Conservation (phyloP, 78 protist genomes). For the Dictyostelium intermedium region DNA sequence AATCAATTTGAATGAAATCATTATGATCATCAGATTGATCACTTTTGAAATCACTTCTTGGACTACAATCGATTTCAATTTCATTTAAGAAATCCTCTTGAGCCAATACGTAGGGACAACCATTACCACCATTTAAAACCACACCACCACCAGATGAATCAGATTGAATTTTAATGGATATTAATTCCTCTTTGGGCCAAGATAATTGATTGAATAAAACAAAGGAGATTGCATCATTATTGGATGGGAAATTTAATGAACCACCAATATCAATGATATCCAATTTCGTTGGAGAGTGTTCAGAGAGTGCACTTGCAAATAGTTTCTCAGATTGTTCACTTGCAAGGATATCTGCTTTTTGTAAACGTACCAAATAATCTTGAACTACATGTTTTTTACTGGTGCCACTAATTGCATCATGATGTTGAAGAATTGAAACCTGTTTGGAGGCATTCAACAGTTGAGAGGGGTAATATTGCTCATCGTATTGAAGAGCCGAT, state of each 20-base stretch:
- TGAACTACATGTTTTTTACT: slow-evolving; percentile 14
- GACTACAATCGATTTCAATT: not conserved
- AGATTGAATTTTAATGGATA: not conserved
- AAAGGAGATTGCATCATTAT: not conserved
- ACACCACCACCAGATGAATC: not conserved
- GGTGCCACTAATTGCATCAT: slow-evolving; percentile 53
- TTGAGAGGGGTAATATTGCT: not conserved
- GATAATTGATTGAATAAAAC: not conserved
- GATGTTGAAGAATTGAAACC: slow-evolving; percentile 41
- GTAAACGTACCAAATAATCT: not conserved
- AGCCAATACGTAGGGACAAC: not conserved
- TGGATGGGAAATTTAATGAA: not conserved
- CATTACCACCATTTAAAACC: too few relatives aligned
- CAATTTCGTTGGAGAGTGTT: not conserved
- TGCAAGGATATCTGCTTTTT: not conserved
- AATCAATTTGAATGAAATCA: slow-evolving; percentile 25
- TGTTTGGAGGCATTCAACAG: not conserved
- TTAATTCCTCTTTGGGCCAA: not conserved
- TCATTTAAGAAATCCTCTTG: not conserved
- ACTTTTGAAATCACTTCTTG: not conserved
- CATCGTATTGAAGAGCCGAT: not conserved
- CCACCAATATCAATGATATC: not conserved
- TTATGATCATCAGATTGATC: not conserved
- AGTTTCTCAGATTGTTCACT: not conserved
- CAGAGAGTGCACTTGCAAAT: not conserved